phyloP scores from a whole-genome alignment of 306 rosid genomes.

The Inga laurina region DNA sequence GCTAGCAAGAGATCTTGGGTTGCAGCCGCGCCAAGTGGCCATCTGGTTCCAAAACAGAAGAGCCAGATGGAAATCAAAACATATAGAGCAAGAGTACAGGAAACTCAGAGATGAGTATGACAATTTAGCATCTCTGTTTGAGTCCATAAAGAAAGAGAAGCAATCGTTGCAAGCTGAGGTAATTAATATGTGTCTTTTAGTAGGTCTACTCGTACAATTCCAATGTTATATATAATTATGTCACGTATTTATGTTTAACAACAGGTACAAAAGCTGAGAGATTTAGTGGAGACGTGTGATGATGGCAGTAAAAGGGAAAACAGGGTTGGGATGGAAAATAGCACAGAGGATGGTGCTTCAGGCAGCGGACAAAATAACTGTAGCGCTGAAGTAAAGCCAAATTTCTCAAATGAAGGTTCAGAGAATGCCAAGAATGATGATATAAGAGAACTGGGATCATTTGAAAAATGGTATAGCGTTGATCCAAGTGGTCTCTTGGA shows the following conservation, averaged over 20 bases:
- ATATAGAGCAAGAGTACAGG: slow-evolving; percentile 67
- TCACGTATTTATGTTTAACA: slow-evolving; percentile 7
- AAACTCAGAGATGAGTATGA: slow-evolving; percentile 68
- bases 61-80: slow-evolving; percentile 94
- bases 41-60: slow-evolving; percentile 96
- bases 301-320: slow-evolving; percentile 28
- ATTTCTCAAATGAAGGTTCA: slow-evolving; percentile 38
- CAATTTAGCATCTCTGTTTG: slow-evolving; percentile 54
- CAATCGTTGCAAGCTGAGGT: slow-evolving; percentile 78
- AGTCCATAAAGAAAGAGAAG: slow-evolving; percentile 72
- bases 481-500: slow-evolving; percentile 54
- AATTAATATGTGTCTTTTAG: slow-evolving; percentile 22
- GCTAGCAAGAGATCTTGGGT: slow-evolving; percentile 80
- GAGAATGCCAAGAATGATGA: slow-evolving; percentile 37
- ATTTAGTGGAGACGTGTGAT: slow-evolving; percentile 36
- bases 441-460: slow-evolving; percentile 39
- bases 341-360: slow-evolving; percentile 45
- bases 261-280: slow-evolving; percentile 66
- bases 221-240: not conserved
- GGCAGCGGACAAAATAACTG: slow-evolving; percentile 38
- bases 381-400: slow-evolving; percentile 39
- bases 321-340: slow-evolving; percentile 35
- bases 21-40: slow-evolving; percentile 92
- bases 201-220: not conserved
- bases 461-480: slow-evolving; percentile 59